Percentiles rank a stretch among this genome's conserved stretches.
phyloP scores from a whole-genome alignment of 768 basidiomycete genomes.

The Gymnopilus junonius region DNA sequence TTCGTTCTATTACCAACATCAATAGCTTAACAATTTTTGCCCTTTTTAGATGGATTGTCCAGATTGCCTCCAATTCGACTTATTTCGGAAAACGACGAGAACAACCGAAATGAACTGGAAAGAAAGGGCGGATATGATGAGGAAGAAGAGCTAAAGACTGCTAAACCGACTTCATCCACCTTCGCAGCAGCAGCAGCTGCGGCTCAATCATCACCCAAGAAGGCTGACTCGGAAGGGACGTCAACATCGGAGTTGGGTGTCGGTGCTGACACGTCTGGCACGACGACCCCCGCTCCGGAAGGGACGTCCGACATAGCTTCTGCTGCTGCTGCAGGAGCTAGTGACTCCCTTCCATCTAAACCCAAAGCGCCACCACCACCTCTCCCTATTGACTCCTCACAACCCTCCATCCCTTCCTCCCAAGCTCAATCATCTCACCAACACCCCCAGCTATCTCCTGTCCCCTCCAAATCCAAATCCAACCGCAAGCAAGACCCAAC shows the following conservation, averaged over 20 bases:
- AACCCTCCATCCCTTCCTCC: neutral
- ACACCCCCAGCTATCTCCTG: constrained; percentile 22
- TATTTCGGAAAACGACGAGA: constrained; percentile 54
- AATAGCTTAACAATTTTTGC: neutral
- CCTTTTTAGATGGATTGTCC: constrained; percentile 69
- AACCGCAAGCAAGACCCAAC: constrained; percentile 37
- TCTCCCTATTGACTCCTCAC: constrained; percentile 16
- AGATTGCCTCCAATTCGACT: constrained; percentile 74
- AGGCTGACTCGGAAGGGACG: no score
- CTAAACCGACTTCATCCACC: constrained; percentile 17
- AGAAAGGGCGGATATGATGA: constrained; percentile 16
- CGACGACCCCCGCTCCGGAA: neutral
- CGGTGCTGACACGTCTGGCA: no score
- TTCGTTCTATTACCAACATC: neutral
- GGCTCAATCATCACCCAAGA: neutral
- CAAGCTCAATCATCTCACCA: constrained; percentile 12
- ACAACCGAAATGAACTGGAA: neutral
- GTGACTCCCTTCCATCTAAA: constrained; percentile 3
- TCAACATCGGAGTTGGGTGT: no score
- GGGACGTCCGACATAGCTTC: neutral
- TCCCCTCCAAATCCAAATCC: neutral
- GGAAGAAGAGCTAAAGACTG: constrained; percentile 27
- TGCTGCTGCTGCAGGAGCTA: neutral
- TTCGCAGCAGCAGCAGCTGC: neutral
- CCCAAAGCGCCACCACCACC: constrained; percentile 20